Evolutionary conservation across 2,329 filamentous ascomycete genomes (phyloP).

Genomic region (Camillea tinctor): DNA sequence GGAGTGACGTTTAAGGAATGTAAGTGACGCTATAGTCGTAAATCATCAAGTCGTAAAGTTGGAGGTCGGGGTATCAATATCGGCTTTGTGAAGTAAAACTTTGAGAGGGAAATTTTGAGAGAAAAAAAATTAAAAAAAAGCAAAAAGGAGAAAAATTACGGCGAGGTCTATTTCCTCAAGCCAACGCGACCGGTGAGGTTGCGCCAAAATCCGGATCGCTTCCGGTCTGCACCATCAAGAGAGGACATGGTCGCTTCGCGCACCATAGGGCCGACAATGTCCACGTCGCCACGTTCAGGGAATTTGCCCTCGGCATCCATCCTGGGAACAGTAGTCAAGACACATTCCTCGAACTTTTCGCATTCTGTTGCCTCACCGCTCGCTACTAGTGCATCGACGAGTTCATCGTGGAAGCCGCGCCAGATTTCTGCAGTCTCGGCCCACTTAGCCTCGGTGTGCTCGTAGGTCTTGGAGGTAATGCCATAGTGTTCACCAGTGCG

Average conservation of each 20-base stretch:
- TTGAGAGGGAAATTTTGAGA: conserved; percentile 3
- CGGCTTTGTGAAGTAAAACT: not conserved
- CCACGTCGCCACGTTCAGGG: conserved; percentile 81
- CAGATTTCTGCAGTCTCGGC: conserved; percentile 72
- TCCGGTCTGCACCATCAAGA: conserved; percentile 25
- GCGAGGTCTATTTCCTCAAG: conserved; percentile 22
- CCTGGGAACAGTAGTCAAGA: conserved; percentile 65
- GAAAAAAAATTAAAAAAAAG: conserved; percentile 4
- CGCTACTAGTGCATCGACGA: conserved; percentile 53
- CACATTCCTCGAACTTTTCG: conserved; percentile 51
- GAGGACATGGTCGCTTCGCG: conserved; percentile 52
- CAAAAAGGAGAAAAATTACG: conserved; percentile 5
- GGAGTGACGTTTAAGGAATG: conserved; percentile 19
- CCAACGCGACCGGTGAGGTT: conserved; percentile 32
- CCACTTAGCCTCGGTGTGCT: conserved; percentile 87
- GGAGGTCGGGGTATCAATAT: not conserved
- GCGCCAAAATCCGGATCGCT: conserved; percentile 33
- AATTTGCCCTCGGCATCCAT: conserved; percentile 81
- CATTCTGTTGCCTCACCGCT: conserved; percentile 38
- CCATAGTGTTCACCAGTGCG: conserved; percentile 90
- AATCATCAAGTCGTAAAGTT: conserved; percentile 18
- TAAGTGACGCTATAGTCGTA: conserved; percentile 25
- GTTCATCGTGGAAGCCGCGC: conserved; percentile 66
- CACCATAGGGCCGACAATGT: conserved; percentile 92
- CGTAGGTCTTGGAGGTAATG: conserved; percentile 83